These are phyloP conservation scores for Penicillium sp. DNA, from an alignment of 2,329 filamentous ascomycete species.

Conservation along the genomic window DNA sequence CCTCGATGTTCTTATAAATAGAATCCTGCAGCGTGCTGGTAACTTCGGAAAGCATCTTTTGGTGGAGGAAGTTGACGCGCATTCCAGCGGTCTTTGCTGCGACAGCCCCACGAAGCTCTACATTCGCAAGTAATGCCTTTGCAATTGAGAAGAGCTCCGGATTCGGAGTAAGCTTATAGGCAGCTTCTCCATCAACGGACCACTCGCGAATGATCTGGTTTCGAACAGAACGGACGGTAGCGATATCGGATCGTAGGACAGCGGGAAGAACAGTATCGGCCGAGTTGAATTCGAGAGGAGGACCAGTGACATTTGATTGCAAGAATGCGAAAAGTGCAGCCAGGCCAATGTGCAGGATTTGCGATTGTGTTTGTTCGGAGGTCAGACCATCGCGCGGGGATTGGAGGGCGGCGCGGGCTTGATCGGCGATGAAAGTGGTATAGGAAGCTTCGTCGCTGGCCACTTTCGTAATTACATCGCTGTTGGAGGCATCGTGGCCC, in stretches of 20 bases:
- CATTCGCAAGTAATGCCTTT: constrained; percentile 60
- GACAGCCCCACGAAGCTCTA: constrained; percentile 44
- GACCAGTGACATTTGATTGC: constrained; percentile 86
- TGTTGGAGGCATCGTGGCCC: constrained; percentile 37
- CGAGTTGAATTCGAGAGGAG: constrained; percentile 67
- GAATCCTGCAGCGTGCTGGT: constrained; percentile 62
- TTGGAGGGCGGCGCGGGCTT: constrained; percentile 32
- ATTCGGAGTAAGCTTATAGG: constrained; percentile 81
- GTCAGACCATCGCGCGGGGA: constrained; percentile 25
- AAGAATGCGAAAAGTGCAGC: constrained; percentile 78
- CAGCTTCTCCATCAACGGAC: constrained; percentile 80
- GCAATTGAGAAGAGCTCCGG: constrained; percentile 84
- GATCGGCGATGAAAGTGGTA: constrained; percentile 41
- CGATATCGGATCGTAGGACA: constrained; percentile 39
- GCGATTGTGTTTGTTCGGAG: constrained; percentile 38
- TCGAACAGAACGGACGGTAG: constrained; percentile 53
- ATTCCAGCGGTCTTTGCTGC: constrained; percentile 65
- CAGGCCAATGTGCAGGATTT: constrained; percentile 62
- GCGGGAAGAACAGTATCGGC: constrained; percentile 55
- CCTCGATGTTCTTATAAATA: constrained; percentile 64
- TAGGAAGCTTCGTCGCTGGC: constrained; percentile 40
- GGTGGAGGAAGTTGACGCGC: constrained; percentile 74
- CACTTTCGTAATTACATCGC: constrained; percentile 35
- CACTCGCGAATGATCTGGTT: constrained; percentile 70
- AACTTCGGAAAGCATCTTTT: constrained; percentile 67